phyloP scores from a whole-genome alignment of 352 stramenopile genomes.

The Phytopythium aichiense region DNA sequence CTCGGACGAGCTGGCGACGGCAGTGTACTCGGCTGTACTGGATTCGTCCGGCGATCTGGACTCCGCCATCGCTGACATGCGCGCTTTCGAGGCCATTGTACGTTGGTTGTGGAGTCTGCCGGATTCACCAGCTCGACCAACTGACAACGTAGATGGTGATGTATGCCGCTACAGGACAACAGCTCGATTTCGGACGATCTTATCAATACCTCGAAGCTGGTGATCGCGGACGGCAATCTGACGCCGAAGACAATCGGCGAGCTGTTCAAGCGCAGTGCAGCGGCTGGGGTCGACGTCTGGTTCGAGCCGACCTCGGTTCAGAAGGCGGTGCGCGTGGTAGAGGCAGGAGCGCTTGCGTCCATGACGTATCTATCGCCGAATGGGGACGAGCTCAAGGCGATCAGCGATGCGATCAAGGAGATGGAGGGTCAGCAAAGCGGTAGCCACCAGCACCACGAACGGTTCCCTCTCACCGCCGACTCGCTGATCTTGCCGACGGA shows the following conservation, averaged over 20 bases:
- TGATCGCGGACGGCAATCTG: constrained; percentile 82
- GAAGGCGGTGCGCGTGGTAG: constrained; percentile 66
- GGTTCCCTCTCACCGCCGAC: constrained; percentile 50
- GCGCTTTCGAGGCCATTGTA: constrained; percentile 73
- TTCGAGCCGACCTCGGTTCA: constrained; percentile 86
- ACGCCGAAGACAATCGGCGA: constrained; percentile 34
- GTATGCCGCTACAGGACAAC: constrained; percentile 28
- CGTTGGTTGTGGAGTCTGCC: constrained; percentile 6
- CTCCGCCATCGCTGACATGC: constrained; percentile 85
- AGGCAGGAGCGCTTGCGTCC: constrained; percentile 36
- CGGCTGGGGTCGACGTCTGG: constrained; percentile 45
- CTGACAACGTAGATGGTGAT: too few species aligned
- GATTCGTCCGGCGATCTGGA: constrained; percentile 76
- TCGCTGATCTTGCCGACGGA: constrained; percentile 35
- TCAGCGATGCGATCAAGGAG: constrained; percentile 50
- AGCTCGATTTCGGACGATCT: constrained; percentile 32
- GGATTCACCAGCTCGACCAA: too few species aligned
- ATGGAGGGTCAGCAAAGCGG: background rate
- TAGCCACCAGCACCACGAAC: constrained; percentile 17
- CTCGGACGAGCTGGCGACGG: constrained; percentile 52
- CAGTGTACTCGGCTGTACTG: constrained; percentile 85
- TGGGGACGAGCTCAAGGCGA: constrained; percentile 63
- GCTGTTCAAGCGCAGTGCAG: constrained; percentile 42
- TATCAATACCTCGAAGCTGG: constrained; percentile 44
- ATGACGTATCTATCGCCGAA: constrained; percentile 80